Base-by-base conservation (phyloP, 192 early-diverging fungal genomes). In the Haplosporangium gracile region DNA sequence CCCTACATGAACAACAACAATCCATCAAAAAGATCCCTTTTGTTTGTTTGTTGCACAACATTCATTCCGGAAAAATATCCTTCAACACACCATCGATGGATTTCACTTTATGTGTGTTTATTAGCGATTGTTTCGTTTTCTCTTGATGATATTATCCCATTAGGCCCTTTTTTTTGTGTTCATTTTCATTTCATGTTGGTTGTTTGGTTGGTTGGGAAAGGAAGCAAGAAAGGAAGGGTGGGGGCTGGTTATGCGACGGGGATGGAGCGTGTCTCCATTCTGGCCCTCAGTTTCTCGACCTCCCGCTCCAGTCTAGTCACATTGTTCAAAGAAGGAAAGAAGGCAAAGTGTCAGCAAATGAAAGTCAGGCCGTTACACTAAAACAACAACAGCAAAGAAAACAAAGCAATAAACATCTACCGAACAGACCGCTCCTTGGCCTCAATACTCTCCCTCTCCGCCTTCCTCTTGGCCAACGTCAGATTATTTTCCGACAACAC, bases 401-500 rank as follows among this genome's bases (percentile, higher is more conserved):
- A 29, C 43, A 45, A 45, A 10, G 42, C 9, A 15, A 45, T 13
- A 36, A 38, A 24, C 0, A 60, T 60, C 42, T 85, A 88, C 88
- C 88, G 75, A 24, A 89, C 42, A 34, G 81, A 57, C 55, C 80
- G 72, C 70, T 89, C 88, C 51, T 80, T 82, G 45, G 70, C 7
- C 53, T 89, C 88, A 68, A 87, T 76, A 20, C 75, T 80, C 34
- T 89, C 88, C 29, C 88, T 78, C 43, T 86, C 84, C 5, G 84
- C 84, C 40, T 86, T 82, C 8, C 84, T 75, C 15, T 89, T 86
- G 6, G 76, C 57, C 47, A 83, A 81, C 42, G 88, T 86, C 78
- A 89, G 47, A 72, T 68, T 78, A 65, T 89, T 83, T 53, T 89
- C 85, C 45, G 88, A 82, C 79, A 87, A 72, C 26, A 88, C 95